phyloP scores from a whole-genome alignment of 1,139 yeast species.

The Pichia sp. region DNA sequence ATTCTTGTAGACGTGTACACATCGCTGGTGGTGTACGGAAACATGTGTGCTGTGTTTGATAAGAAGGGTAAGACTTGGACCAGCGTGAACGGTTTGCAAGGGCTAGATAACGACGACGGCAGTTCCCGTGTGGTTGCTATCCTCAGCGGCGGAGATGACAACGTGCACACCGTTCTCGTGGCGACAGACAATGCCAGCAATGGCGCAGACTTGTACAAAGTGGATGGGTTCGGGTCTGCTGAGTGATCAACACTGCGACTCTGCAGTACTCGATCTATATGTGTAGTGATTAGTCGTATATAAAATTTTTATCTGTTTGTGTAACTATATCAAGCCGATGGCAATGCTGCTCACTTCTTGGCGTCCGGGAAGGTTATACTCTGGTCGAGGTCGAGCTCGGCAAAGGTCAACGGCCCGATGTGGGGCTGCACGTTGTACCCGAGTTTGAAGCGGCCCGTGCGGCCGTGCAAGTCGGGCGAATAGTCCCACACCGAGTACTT shows the following conservation, averaged over 20 bases:
- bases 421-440: conserved; percentile 94
- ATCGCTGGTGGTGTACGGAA: background rate
- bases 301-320: too few relatives aligned
- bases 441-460: conserved; percentile 64
- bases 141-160: background rate
- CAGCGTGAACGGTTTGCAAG: background rate
- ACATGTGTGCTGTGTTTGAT: conserved; percentile 3
- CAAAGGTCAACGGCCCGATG: conserved; percentile 75
- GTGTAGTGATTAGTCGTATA: too few relatives aligned
- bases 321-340: too few relatives aligned
- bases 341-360: background rate
- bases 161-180: background rate
- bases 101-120: background rate
- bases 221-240: background rate
- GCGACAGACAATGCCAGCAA: background rate
- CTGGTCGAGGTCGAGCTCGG: conserved; percentile 46
- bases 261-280: too few relatives aligned
- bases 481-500: conserved; percentile 90
- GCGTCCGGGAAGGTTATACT: conserved; percentile 30
- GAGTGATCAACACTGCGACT: background rate
- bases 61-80: conserved; percentile 9
- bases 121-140: background rate
- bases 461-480: conserved; percentile 58
- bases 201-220: conserved; percentile 1
- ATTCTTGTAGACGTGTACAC: conserved; percentile 9